Evolutionary conservation across 164 flowering plant species (phyloP).

Genomic region (Tinospora cordifolia): DNA sequence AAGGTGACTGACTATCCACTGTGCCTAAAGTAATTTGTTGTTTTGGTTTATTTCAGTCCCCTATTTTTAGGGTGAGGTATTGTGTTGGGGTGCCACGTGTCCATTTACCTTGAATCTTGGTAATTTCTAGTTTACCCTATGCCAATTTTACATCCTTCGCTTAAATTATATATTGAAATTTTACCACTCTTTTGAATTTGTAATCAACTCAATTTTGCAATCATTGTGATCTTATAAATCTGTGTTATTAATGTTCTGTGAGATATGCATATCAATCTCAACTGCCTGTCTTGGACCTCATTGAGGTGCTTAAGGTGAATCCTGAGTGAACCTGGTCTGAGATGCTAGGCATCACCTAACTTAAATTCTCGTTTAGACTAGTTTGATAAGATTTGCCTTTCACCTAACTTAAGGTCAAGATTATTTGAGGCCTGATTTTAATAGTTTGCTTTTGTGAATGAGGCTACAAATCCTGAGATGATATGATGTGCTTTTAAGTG

Average conservation of each 20-base stretch:
- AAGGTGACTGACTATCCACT: slow-evolving; percentile 27
- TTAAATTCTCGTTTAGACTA: no score
- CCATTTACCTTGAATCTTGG: not conserved
- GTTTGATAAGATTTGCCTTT: no score
- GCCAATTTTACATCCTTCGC: not conserved
- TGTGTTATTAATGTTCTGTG: no score
- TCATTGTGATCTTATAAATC: not conserved
- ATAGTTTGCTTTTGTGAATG: no score
- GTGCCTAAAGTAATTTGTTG: not conserved
- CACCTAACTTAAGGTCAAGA: no score
- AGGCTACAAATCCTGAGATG: no score
- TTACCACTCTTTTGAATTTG: not conserved
- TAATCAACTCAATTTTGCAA: not conserved
- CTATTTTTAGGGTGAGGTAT: not conserved
- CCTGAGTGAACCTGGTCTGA: not conserved
- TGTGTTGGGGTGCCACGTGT: not conserved
- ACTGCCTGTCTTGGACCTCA: not conserved
- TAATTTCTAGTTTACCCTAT: not conserved
- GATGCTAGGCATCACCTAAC: no score
- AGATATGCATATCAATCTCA: no score
- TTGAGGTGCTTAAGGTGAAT: not conserved
- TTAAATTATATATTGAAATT: not conserved
- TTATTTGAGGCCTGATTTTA: no score
- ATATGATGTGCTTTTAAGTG: no score
- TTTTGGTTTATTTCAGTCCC: not conserved